phyloP scores from a whole-genome alignment of 2,329 filamentous ascomycete genomes.

The Clonostachys byssicola region DNA sequence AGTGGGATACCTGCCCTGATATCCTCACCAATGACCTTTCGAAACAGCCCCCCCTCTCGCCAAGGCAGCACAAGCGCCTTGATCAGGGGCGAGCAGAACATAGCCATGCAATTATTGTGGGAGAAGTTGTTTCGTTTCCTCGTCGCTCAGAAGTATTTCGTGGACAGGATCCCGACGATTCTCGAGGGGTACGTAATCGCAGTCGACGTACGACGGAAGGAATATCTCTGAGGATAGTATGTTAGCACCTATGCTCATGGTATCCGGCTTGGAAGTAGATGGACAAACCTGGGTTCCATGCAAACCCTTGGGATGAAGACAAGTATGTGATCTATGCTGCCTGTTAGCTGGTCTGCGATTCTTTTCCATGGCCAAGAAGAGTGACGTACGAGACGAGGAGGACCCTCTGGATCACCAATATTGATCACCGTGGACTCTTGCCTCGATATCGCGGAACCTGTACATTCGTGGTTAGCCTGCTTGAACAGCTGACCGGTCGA shows the following conservation, averaged over 20 bases:
- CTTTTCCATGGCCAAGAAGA: neutral
- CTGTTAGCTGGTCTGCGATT: neutral
- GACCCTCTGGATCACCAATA: constrained; percentile 69
- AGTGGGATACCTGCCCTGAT: too few species aligned
- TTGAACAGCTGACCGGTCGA: too few species aligned
- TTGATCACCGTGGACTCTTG: constrained; percentile 79
- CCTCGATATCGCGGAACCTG: constrained; percentile 68
- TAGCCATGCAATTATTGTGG: constrained; percentile 46
- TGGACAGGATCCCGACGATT: constrained; percentile 72
- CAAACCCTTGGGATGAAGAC: constrained; percentile 74
- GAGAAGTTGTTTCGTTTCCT: constrained; percentile 66
- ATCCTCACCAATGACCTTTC: too few species aligned
- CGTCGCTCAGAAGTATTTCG: constrained; percentile 74
- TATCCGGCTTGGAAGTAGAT: neutral
- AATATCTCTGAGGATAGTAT: constrained; percentile 61
- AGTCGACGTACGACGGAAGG: constrained; percentile 72
- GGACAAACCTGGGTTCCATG: constrained; percentile 70
- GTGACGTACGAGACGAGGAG: constrained; percentile 61
- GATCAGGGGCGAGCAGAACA: neutral
- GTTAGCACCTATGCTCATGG: neutral
- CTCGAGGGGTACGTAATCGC: constrained; percentile 71
- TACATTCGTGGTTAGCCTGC: neutral
- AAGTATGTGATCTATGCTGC: constrained; percentile 68
- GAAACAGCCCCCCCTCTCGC: too few species aligned
- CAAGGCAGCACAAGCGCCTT: too few species aligned